These are phyloP conservation scores for Spathaspora arborariae DNA, from an alignment of 805 yeast genomes.

Conservation along the genomic window DNA sequence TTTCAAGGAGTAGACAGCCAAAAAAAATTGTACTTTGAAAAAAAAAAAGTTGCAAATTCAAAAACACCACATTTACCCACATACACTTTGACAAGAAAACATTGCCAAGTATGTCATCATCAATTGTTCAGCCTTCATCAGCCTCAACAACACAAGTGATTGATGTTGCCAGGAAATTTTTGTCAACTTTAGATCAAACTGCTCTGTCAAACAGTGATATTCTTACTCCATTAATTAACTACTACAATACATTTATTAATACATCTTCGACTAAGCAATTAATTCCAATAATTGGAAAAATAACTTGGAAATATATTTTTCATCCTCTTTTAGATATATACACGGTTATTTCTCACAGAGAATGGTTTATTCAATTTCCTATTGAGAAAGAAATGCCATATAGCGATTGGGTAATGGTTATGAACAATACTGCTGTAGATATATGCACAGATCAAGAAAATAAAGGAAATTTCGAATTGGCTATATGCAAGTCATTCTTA, in stretches of 20 bases:
- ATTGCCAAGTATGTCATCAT: not conserved
- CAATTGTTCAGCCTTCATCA: not conserved
- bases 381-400: not conserved
- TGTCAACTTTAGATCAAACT: not conserved
- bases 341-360: not conserved
- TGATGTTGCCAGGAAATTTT: not conserved
- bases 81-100: not conserved
- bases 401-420: not conserved
- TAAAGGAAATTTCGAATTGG: not conserved
- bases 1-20: not conserved
- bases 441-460: not conserved
- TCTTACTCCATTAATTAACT: not conserved
- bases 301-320: not conserved
- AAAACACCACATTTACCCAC: not conserved
- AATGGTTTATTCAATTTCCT: not conserved
- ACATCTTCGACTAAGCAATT: not conserved
- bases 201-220: not conserved
- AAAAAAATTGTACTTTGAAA: not conserved
- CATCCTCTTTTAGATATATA: not conserved
- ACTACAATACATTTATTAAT: not conserved
- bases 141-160: not conserved
- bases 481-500: not conserved
- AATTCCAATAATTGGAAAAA: not conserved
- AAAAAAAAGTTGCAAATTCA: not conserved
- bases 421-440: not conserved